Evolutionary conservation across 78 protist species (phyloP).

Genomic region (Dictyostelium firmibasis): DNA sequence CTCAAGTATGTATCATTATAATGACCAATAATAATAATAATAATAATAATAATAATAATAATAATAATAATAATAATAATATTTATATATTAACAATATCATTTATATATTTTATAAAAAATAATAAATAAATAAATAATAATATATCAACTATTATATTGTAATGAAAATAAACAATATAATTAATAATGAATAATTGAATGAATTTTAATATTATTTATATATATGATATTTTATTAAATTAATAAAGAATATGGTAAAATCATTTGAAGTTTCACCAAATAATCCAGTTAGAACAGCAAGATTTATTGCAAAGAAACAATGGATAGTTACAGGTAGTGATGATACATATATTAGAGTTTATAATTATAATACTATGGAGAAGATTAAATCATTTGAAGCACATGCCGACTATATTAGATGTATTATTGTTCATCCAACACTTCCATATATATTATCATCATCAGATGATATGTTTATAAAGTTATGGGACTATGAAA

Average conservation of each 20-base stretch:
- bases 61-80: too few species aligned
- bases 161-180: background rate
- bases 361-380: slow-evolving; percentile 98
- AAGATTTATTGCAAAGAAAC: slow-evolving; percentile 96
- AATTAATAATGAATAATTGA: too few species aligned
- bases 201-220: too few species aligned
- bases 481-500: slow-evolving; percentile 99
- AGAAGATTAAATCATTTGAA: slow-evolving; percentile 94
- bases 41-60: too few species aligned
- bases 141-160: too few species aligned
- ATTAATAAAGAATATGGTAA: slow-evolving; percentile 94
- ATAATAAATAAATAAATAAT: too few species aligned
- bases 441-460: slow-evolving; percentile 93
- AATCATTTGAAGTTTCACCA: slow-evolving; percentile 93
- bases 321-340: slow-evolving; percentile 96
- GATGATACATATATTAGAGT: slow-evolving; percentile 96
- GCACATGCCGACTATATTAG: slow-evolving; percentile 99
- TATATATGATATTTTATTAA: too few species aligned
- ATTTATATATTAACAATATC: too few species aligned
- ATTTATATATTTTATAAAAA: too few species aligned
- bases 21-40: background rate
- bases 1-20: slow-evolving; percentile 72
- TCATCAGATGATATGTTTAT: slow-evolving; percentile 98
- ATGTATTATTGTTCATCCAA: slow-evolving; percentile 97
- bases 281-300: slow-evolving; percentile 92